Base-by-base conservation (phyloP, 192 early-diverging fungal genomes). In the Gorgonomyces haynaldii region DNA sequence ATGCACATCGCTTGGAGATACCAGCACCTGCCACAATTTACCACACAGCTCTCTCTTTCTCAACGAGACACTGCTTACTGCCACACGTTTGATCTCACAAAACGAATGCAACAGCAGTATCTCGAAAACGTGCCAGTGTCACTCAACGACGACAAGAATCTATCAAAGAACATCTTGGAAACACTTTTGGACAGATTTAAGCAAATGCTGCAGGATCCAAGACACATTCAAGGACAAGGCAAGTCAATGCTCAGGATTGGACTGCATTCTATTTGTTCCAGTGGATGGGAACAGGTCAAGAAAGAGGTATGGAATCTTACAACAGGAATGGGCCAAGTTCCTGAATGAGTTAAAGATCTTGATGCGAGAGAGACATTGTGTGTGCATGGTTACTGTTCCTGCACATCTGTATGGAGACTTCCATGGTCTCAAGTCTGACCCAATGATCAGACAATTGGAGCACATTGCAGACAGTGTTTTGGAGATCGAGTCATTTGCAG, bases 1-100 rank as follows among this genome's bases (percentile, higher is more conserved):
- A 76, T 98, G 77, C 78, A 69, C 40, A 96, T 98, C 44, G 94
- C 94, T 0, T 98, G 94, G 94, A 64, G 94, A 39, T 98, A 98
- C 68, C 73, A 90, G 56, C 70, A 76, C 29, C 42, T 94, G 49
- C 88, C 88, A 30, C 66, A 70, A 42, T 76, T 85, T 58, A 73
- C 67, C 22, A 57, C 43, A 29, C 51, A 35, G 2, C 21, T 36
- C 7, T 8, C 23, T 27, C 29, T 30, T 16, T 25, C 15, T 20
- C n/a, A 10, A 20, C 36, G 28, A 32, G 69, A 69, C 28, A 44
- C 58, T 10, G 74, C 82, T 5, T 94, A 79, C 55, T 88, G 86
- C 52, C 74, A 82, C 47, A 72, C 63, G 9, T 96, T 91, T 66
- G 91, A 96, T 56, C 64, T 96, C 9, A 88, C 88, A 7, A 81